Conservation (phyloP, 2,329 filamentous ascomycete species). For the Magnaporthiopsis incrustans region DNA sequence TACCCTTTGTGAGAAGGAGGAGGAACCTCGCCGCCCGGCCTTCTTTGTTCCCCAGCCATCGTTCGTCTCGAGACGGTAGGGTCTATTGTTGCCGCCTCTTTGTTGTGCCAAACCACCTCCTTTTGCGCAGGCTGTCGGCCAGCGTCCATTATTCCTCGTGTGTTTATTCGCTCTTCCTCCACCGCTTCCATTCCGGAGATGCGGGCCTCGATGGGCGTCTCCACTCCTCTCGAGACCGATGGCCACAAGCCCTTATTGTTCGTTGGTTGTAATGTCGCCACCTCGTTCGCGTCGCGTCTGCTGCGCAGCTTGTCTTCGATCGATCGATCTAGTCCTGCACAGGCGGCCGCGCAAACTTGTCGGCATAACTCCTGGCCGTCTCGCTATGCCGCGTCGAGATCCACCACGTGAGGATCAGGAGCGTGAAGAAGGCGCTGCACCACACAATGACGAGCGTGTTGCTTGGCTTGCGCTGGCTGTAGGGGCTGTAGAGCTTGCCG, state of each 20-base stretch:
- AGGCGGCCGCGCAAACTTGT: constrained; percentile 10
- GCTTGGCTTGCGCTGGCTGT: constrained; percentile 14
- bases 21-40: not conserved
- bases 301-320: not conserved
- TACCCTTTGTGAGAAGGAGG: not conserved
- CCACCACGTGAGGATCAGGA: constrained; percentile 16
- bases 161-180: no score
- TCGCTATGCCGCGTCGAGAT: constrained; percentile 14
- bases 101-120: not conserved
- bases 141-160: no score
- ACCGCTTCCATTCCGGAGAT: no score
- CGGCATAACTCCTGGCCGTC: constrained; percentile 10
- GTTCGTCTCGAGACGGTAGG: no score
- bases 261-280: not conserved
- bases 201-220: not conserved
- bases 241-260: no score
- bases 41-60: not conserved
- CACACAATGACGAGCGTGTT: constrained; percentile 14
- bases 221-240: no score
- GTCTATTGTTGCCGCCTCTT: not conserved
- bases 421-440: constrained; percentile 13
- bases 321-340: not conserved
- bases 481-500: constrained; percentile 12
- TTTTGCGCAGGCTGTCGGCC: no score
- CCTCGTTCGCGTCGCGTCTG: not conserved